Conservation (phyloP, 2,329 filamentous ascomycete genomes). For the Calcarisporium arbuscula region DNA sequence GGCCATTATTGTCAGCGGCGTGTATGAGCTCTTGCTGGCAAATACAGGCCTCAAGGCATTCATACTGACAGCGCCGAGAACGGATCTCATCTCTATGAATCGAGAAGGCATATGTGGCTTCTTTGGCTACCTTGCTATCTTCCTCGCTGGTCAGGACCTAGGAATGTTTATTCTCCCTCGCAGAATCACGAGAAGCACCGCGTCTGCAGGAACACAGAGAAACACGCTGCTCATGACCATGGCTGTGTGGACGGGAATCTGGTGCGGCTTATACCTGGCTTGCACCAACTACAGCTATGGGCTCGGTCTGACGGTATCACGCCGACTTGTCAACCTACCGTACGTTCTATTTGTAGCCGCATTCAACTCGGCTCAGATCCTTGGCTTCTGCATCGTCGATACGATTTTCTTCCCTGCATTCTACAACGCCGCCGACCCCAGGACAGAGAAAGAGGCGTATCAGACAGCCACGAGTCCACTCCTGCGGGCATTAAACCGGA, state of each 20-base stretch:
- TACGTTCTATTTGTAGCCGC: slow-evolving; percentile 91
- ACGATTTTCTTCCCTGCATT: slow-evolving; percentile 68
- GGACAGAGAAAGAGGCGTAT: slow-evolving; percentile 57
- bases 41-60: slow-evolving; percentile 73
- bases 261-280: slow-evolving; percentile 64
- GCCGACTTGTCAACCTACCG: slow-evolving; percentile 84
- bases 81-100: slow-evolving; percentile 78
- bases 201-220: slow-evolving; percentile 40
- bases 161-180: slow-evolving; percentile 74
- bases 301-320: slow-evolving; percentile 70
- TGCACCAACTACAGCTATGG: slow-evolving; percentile 65
- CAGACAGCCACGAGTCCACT: slow-evolving; percentile 70
- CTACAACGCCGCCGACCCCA: slow-evolving; percentile 49
- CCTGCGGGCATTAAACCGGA: slow-evolving; percentile 80
- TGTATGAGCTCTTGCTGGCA: slow-evolving; percentile 73
- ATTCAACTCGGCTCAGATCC: slow-evolving; percentile 80
- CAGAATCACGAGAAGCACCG: slow-evolving; percentile 36
- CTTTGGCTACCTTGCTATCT: slow-evolving; percentile 88
- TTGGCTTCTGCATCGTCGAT: slow-evolving; percentile 73
- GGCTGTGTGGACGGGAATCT: slow-evolving; percentile 57
- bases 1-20: slow-evolving; percentile 58
- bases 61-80: slow-evolving; percentile 75
- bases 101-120: slow-evolving; percentile 95
- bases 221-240: slow-evolving; percentile 58
- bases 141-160: slow-evolving; percentile 78